Conservation (phyloP, 1,284 basidiomycete species). For the Papiliotrema laurentii region DNA sequence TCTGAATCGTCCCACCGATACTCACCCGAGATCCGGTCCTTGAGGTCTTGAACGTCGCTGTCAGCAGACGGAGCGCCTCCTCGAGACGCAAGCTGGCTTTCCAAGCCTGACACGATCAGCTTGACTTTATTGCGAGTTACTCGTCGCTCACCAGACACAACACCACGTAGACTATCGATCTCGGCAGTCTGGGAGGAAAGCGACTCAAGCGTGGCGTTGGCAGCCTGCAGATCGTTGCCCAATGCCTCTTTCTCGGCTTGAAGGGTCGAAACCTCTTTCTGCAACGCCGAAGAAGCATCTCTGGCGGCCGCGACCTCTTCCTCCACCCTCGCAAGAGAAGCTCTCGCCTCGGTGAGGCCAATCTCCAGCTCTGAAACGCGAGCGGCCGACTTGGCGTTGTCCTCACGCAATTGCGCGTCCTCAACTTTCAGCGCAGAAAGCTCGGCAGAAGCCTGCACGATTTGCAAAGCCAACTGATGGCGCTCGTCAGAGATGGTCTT, state of each 20-base stretch:
- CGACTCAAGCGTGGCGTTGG: background rate
- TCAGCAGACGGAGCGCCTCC: too few relatives aligned
- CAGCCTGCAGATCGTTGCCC: background rate
- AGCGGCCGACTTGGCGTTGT: too few relatives aligned
- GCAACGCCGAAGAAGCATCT: background rate
- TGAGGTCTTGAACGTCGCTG: background rate
- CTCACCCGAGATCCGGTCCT: slow-evolving; percentile 22
- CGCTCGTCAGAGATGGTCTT: too few relatives aligned
- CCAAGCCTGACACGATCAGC: too few relatives aligned
- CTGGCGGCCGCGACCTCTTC: background rate
- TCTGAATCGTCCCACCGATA: background rate
- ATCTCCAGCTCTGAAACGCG: background rate
- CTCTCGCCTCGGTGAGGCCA: background rate
- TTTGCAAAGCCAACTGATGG: too few relatives aligned
- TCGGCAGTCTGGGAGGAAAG: background rate
- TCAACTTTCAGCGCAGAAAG: background rate
- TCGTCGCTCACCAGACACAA: too few relatives aligned
- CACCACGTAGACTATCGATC: too few relatives aligned
- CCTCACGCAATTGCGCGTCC: too few relatives aligned
- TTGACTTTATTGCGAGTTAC: too few relatives aligned
- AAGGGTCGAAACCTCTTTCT: background rate
- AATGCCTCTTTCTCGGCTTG: background rate
- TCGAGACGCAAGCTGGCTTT: too few relatives aligned
- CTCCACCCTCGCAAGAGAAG: background rate
- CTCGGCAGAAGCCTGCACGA: too few relatives aligned